Evolutionary conservation across 169 alveolate genomes (phyloP), one percentile per base, ranked within the genome.

Genomic region (Plasmodium reichenowi): DNA sequence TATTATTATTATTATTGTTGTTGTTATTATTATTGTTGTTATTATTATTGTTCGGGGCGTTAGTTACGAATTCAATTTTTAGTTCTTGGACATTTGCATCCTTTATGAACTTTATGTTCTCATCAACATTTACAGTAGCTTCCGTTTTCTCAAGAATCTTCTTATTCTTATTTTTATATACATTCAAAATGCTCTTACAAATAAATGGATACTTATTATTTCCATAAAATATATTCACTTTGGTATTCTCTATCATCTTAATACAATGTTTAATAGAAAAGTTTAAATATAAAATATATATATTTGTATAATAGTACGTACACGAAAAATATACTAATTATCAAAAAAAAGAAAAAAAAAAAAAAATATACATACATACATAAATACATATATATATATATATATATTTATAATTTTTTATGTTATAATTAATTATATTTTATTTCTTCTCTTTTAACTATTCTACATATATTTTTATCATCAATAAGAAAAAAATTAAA

Each of bases 161-260:
- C 17, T 68, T 26, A 9, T 17, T 6, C 17, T 59, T 56, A 6
- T 20, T 67, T 48, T 59, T 71, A 56, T 72, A 54, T 13, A 71
- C 47, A 54, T 86, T 72, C 15, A 43, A 43, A 20, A 86, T 38
- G 12, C 88, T 86, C 63, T 48, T 86, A 67, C 92, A 86, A 48
- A 72, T 20, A 56, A 86, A 59, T 26, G 92, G 92, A 63, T 72
- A 86, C 60, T 86, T 86, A 38, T 38, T 5, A 43, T 72, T 72
- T 6, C 92, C 92, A 29, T 86, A 86, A 56, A 71, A 86, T 15
- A 86, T 86, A 15, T 72, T 86, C 20, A 86, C 62, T 59, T 70
- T 47, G 29, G 7, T n/a, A 12, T 43, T n/a, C 20, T 52, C 71
- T 26, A 48, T 4, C 89, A 78, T 78, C 24, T 78, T 71, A 24